phyloP scores from a whole-genome alignment of 371 early-diverging fungal genomes.

The Mycotypha africana region DNA sequence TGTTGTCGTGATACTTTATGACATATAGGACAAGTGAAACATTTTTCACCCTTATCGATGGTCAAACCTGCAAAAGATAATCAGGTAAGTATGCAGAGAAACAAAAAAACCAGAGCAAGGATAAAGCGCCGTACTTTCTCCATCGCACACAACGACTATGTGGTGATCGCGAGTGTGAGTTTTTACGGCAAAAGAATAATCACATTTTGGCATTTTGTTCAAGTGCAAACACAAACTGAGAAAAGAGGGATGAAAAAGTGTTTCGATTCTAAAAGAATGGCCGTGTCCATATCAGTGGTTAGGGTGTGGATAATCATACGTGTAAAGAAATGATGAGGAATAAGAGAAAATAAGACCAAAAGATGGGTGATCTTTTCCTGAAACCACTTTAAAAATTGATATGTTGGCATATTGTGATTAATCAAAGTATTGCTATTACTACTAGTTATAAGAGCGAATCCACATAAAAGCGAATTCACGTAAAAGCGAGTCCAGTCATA shows the following conservation, averaged over 20 bases:
- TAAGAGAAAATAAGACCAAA: conserved; percentile 6
- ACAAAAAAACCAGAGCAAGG: neutral
- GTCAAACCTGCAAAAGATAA: conserved; percentile 12
- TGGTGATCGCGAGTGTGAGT: conserved; percentile 8
- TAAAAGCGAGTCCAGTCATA: conserved; percentile 5
- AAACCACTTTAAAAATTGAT: conserved; percentile 8
- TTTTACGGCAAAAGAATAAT: conserved; percentile 10
- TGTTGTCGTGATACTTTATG: conserved; percentile 7
- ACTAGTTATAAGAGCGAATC: conserved; percentile 9
- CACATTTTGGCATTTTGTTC: conserved; percentile 13
- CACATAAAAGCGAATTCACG: conserved; percentile 7
- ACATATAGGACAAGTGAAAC: conserved; percentile 12
- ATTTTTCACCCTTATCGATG: conserved; percentile 8
- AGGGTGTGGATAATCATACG: conserved; percentile 7
- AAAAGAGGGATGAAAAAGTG: conserved; percentile 3
- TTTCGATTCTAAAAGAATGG: conserved; percentile 6
- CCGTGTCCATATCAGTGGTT: conserved; percentile 8
- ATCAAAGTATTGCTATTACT: conserved; percentile 9
- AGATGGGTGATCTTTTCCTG: conserved; percentile 8
- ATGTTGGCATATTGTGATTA: conserved; percentile 9
- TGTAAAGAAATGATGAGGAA: conserved; percentile 6
- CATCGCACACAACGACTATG: conserved; percentile 10
- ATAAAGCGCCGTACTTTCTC: conserved; percentile 11
- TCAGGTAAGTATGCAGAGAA: conserved; percentile 3
- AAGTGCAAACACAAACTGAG: conserved; percentile 10